Evolutionary conservation across 805 yeast species (phyloP).

Genomic region (Barnettozyma salicaria): DNA sequence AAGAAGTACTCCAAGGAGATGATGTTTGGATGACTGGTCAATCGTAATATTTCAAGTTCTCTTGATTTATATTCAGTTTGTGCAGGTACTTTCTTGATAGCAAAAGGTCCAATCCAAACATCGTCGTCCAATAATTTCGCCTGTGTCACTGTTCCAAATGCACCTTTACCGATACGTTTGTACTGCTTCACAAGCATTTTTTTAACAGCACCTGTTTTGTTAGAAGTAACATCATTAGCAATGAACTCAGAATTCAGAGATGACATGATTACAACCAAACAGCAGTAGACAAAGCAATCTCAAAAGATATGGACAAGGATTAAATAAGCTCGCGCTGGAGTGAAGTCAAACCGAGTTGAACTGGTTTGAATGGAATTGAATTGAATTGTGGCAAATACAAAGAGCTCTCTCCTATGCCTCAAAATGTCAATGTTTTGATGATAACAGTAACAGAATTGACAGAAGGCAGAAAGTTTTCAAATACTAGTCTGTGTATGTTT

Average conservation of each 20-base stretch:
- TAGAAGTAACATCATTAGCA: conserved; percentile 58
- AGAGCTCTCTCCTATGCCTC: too few relatives aligned
- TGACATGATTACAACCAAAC: conserved; percentile 5
- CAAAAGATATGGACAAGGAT: too few relatives aligned
- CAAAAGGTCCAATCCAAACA: conserved; percentile 72
- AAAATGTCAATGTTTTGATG: too few relatives aligned
- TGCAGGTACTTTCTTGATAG: conserved; percentile 80
- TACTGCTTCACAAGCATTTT: conserved; percentile 69
- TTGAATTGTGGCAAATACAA: too few relatives aligned
- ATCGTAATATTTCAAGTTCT: conserved; percentile 69
- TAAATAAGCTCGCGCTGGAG: too few relatives aligned
- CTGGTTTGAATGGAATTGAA: too few relatives aligned
- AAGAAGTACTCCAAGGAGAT: conserved; percentile 64
- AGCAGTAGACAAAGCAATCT: not conserved
- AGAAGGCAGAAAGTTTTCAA: too few relatives aligned
- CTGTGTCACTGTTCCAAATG: conserved; percentile 79
- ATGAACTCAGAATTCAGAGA: conserved; percentile 34
- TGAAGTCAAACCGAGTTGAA: too few relatives aligned
- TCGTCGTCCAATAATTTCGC: conserved; percentile 47
- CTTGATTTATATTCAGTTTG: conserved; percentile 82
- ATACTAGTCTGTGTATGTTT: too few relatives aligned
- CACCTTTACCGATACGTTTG: conserved; percentile 78
- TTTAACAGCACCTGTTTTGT: conserved; percentile 43
- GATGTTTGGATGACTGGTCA: conserved; percentile 75
- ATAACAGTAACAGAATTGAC: too few relatives aligned